phyloP scores from a whole-genome alignment of 208 protist genomes.

The Leishmania tarentolae region DNA sequence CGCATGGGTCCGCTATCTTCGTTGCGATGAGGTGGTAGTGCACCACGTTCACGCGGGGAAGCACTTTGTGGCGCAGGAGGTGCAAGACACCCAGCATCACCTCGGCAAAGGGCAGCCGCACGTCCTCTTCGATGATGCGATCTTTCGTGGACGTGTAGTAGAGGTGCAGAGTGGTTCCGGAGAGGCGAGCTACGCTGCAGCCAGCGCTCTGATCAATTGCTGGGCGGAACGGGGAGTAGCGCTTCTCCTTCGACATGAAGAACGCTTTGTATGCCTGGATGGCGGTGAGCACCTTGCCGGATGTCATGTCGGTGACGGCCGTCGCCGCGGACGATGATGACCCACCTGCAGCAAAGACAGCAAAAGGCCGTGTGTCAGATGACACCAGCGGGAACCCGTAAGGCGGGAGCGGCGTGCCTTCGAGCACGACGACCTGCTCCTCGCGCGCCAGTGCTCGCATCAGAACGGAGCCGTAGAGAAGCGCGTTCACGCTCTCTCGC shows the following conservation, averaged over 20 bases:
- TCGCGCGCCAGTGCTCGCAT: slow-evolving; percentile 78
- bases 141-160: slow-evolving; percentile 84
- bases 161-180: slow-evolving; percentile 74
- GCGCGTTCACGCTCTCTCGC: slow-evolving; percentile 77
- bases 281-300: slow-evolving; percentile 51
- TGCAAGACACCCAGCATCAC: slow-evolving; percentile 82
- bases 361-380: slow-evolving; percentile 69
- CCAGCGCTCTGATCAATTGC: slow-evolving; percentile 63
- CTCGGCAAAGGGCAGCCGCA: slow-evolving; percentile 80
- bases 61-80: slow-evolving; percentile 51
- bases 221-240: slow-evolving; percentile 70
- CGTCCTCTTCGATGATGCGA: slow-evolving; percentile 67
- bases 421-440: slow-evolving; percentile 44
- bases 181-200: slow-evolving; percentile 76
- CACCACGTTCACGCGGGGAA: slow-evolving; percentile 73
- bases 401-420: slow-evolving; percentile 34
- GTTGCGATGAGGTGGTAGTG: slow-evolving; percentile 87
- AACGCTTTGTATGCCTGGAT: slow-evolving; percentile 61
- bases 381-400: slow-evolving; percentile 85
- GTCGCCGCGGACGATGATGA: slow-evolving; percentile 12
- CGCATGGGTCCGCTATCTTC: slow-evolving; percentile 33
- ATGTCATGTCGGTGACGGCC: slow-evolving; percentile 64
- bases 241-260: slow-evolving; percentile 52
- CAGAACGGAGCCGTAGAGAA: slow-evolving; percentile 76
- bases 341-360: background rate